Percentiles rank a stretch among this genome's conserved stretches.
Evolutionary conservation across 1,284 basidiomycete species (phyloP).

Genomic region (Cryptococcus depauperatus): DNA sequence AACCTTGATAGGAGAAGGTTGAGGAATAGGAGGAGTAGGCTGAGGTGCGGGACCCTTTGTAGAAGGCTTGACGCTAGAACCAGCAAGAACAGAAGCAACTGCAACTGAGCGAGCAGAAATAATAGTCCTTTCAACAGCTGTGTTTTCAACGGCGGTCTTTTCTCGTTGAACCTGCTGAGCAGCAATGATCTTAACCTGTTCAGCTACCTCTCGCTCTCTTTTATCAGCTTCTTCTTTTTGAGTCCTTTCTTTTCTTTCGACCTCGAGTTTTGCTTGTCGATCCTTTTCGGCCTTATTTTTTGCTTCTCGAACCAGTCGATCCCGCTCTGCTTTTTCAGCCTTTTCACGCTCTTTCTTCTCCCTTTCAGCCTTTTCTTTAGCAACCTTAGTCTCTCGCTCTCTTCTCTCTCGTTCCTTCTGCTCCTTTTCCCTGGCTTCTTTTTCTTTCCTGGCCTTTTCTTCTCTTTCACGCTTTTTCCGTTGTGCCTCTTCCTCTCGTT

Average conservation of each 20-base stretch:
- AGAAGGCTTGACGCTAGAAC: conserved; percentile 10
- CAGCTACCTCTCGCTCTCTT: conserved; percentile 35
- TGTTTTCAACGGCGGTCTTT: conserved; percentile 29
- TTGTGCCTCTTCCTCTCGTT: conserved; percentile 46
- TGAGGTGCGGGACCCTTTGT: conserved; percentile 25
- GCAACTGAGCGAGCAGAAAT: conserved; percentile 2
- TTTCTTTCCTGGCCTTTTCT: conserved; percentile 24
- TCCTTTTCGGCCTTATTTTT: conserved; percentile 37
- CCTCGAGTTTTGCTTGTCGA: conserved; percentile 30
- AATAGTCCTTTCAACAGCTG: conserved; percentile 19
- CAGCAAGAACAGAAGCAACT: conserved; percentile 8
- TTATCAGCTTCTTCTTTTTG: conserved; percentile 32
- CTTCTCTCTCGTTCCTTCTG: conserved; percentile 45
- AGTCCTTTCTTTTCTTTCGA: conserved; percentile 30
- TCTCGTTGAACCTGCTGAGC: conserved; percentile 38
- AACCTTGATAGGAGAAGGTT: conserved; percentile 64
- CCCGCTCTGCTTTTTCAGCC: conserved; percentile 55
- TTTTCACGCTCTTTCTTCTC: conserved; percentile 56
- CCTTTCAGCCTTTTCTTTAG: conserved; percentile 51
- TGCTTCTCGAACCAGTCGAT: conserved; percentile 31
- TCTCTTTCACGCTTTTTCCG: conserved; percentile 28
- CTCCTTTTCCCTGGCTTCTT: conserved; percentile 41
- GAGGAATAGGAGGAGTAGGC: conserved; percentile 50
- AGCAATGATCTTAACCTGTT: conserved; percentile 34
- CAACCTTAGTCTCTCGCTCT: conserved; percentile 60